Conservation (phyloP, 345 rosid species). For the Psidium guajava region DNA sequence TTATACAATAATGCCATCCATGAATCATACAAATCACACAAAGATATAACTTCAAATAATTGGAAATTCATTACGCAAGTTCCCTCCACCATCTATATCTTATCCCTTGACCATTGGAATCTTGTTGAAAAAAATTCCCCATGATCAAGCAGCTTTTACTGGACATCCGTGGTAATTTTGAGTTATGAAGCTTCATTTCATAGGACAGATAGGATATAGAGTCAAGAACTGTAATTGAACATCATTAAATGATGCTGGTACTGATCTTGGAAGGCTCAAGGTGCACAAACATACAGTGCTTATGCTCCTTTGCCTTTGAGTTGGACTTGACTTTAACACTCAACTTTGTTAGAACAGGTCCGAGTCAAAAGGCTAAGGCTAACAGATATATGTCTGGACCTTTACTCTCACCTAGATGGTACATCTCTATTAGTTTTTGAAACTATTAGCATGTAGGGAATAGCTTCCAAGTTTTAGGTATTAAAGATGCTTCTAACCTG, state of each 20-base stretch:
- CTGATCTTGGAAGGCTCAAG: neutral
- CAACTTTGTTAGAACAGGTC: no score
- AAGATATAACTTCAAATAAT: neutral
- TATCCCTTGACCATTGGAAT: neutral
- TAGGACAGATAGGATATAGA: neutral
- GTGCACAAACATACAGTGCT: neutral
- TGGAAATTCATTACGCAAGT: neutral
- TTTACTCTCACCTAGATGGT: neutral
- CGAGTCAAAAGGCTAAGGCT: no score
- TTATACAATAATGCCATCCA: neutral
- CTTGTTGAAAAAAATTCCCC: neutral
- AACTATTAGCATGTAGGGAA: neutral
- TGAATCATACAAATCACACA: neutral
- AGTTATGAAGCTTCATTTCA: neutral
- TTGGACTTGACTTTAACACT: no score
- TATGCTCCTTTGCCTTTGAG: no score
- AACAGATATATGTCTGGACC: no score
- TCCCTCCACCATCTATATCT: neutral
- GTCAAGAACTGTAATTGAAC: neutral
- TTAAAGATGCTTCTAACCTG: conserved; percentile 40
- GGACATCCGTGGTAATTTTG: neutral
- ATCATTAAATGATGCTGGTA: neutral
- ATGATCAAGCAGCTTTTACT: neutral
- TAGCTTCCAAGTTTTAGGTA: neutral
- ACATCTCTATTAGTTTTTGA: neutral